A percentile compares a stretch with the other conserved stretches of the same genome.
phyloP scores from a whole-genome alignment of 305 asterid genomes.

The Fraxinus angustifolia region DNA sequence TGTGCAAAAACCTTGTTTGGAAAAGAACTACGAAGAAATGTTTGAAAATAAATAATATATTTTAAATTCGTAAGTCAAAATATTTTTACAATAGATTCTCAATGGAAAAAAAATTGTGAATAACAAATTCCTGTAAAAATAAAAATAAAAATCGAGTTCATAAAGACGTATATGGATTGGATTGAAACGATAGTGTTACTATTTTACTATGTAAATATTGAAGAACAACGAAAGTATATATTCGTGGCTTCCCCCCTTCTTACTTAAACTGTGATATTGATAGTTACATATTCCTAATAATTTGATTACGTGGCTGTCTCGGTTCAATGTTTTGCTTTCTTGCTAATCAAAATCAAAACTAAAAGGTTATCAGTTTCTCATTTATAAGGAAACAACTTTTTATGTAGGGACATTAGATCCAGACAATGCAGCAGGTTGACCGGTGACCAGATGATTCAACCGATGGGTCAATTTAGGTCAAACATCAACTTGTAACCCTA shows the following conservation, averaged over 20 bases:
- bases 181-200: background rate
- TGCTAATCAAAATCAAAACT: background rate
- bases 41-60: background rate
- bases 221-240: background rate
- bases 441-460: too few relatives aligned
- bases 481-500: too few relatives aligned
- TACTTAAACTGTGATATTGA: background rate
- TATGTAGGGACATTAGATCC: background rate
- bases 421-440: too few relatives aligned
- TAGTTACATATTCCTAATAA: background rate
- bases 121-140: background rate
- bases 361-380: background rate
- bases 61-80: background rate
- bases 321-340: background rate
- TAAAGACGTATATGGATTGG: background rate
- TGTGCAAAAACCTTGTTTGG: background rate
- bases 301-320: background rate
- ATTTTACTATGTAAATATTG: background rate
- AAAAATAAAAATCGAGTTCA: background rate
- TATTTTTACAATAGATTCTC: background rate
- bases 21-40: too few relatives aligned
- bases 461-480: too few relatives aligned
- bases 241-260: background rate
- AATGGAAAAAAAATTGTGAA: background rate
- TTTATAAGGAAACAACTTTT: background rate